Base-by-base conservation (phyloP, 139 green algal species). In the Pseudopediastrum boryanum region DNA sequence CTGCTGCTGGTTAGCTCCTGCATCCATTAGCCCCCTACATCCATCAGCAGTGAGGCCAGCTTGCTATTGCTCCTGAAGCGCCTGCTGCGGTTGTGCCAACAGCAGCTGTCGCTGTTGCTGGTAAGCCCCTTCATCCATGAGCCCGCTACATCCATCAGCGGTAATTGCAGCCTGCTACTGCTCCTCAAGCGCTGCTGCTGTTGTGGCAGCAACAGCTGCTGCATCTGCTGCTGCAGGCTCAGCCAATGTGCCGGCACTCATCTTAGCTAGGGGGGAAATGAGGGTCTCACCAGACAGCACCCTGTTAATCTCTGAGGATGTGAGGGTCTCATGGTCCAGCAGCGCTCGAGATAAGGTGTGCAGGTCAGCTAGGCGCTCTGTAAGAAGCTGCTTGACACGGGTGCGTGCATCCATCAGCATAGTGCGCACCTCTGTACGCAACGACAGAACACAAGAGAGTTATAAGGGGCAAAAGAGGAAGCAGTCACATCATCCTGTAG, bases 271-370 rank as follows among this genome's bases (percentile, higher is more conserved):
- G 35, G 63, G 29, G 35, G 63, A n/a, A n/a, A n/a, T 8, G 12
- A 71, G 71, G 43, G 27, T 13, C 52, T 61, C 35, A 7, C 59
- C 58, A 39, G 52, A 39, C 38, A 84, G 29, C 48, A 80, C 59
- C 29, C 27, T 2, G 41, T 82, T 72, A 71, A 94, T 89, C 4
- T 94, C 84, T 29, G 62, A 70, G 4, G 38, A 39, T 2, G 84
- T 93, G 6, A 98, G 85, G 29, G 95, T 98, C 84, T 98, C 95
- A 10, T 91, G 80, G 61, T 97, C 87, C 35, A 98, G 82, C 61
- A 98, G 83, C 23, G 89, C 93, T 5, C 43, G 31, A 0, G 95
- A 94, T 36, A 98, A 68, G 0, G 33, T 64, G 79, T 98, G 92
- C 83, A 98, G 83, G 25, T 98, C 89, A n/a, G 74, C 79, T 79